Base-by-base conservation (phyloP, 2,329 filamentous ascomycete species). In the Pochonia chlamydosporia region DNA sequence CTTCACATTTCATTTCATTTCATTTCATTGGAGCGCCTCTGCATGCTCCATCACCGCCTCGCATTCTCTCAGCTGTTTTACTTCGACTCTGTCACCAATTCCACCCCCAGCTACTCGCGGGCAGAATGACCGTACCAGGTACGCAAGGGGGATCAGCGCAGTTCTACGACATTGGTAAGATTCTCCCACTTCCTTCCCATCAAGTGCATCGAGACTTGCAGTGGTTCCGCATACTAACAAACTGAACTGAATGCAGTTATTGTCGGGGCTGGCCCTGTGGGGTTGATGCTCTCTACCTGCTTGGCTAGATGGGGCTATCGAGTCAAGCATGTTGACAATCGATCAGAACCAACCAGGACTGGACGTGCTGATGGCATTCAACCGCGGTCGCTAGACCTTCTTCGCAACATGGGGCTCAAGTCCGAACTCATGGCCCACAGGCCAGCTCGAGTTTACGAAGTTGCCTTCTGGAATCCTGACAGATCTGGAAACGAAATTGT, bases 291-390 rank as follows among this genome's bases (percentile, higher is more conserved):
- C 21, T 93, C 89, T 8, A 90, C 90, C 25, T 92, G 87, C 63
- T 78, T 96, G 52, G 87, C 89, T 51, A 78, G 90, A 71, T 96
- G 90, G 89, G 91, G 91, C 18, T 96, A 96, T 75, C 89, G 82
- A 65, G 89, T 96, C 67, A 95, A 92, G 74, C 89, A 96, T 69
- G 89, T 96, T 61, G 91, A 96, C 70, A 95, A 95, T 68, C 79
- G 90, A 49, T 75, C 89, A 2, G 87, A 92, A 59, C 90, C 90
- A 14, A 96, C 90, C 11, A 62, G 81, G 3, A 95, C 89, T 18
- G 90, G 90, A 45, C 87, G 90, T 54, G 91, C 90, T 47, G 90
- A 96, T 67, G 90, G 89, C 52, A 95, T 96, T 49, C 90, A 96
- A 69, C 90, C 90, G 31, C 84, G 91, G 33, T 95, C 90, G 0